phyloP scores from a whole-genome alignment of 345 rosid species.

The Rhodamnia argentea region DNA sequence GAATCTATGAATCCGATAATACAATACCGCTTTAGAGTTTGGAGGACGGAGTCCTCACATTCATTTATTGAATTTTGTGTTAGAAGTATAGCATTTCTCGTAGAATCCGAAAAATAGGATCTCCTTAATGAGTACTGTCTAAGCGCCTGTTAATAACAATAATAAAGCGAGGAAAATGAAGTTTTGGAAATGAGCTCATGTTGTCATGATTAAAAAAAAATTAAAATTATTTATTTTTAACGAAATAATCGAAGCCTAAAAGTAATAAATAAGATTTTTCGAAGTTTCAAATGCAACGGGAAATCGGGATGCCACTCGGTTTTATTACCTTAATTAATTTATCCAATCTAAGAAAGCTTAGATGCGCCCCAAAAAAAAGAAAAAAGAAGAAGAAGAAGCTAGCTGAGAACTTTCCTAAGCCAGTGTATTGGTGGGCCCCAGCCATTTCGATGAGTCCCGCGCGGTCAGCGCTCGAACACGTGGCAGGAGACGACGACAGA shows the following conservation, averaged over 20 bases:
- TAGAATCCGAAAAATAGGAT: rapidly evolving
- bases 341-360: too few species aligned
- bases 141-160: background rate
- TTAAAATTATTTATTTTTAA: background rate
- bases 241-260: too few species aligned
- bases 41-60: background rate
- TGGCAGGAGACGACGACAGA: background rate
- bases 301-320: background rate
- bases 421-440: background rate
- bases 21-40: background rate
- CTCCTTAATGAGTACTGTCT: background rate
- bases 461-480: background rate
- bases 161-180: too few species aligned
- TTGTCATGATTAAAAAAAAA: too few species aligned
- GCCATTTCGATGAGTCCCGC: background rate
- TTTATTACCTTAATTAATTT: background rate
- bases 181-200: background rate
- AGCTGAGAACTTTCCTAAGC: background rate
- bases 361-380: too few species aligned
- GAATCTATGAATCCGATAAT: background rate
- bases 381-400: too few species aligned
- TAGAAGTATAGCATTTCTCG: background rate
- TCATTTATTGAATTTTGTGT: too few species aligned
- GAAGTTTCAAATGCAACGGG: background rate
- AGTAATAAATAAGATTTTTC: background rate